Conservation (phyloP, 2,329 filamentous ascomycete genomes). For the Aspergillus sp. region DNA sequence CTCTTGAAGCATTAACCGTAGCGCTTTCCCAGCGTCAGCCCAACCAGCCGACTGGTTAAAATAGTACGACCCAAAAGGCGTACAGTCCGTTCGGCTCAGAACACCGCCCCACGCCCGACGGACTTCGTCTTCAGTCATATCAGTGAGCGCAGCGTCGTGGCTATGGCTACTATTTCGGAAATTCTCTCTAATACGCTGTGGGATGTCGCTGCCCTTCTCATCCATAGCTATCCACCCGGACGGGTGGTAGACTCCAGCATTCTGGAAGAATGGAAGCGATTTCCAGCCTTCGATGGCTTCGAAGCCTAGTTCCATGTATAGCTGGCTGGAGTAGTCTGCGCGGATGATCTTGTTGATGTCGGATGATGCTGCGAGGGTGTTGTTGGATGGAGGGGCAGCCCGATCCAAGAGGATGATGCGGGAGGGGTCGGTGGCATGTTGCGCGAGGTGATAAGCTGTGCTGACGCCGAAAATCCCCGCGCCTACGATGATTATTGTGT, state of each 20-base stretch:
- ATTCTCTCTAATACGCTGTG: conserved; percentile 54
- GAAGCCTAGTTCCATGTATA: conserved; percentile 65
- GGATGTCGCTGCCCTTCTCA: conserved; percentile 48
- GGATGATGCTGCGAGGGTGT: conserved; percentile 61
- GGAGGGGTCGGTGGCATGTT: conserved; percentile 48
- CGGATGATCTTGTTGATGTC: conserved; percentile 74
- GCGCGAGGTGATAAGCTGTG: conserved; percentile 63
- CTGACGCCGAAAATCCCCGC: conserved; percentile 66
- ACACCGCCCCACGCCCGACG: conserved; percentile 43
- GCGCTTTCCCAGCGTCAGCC: conserved; percentile 52
- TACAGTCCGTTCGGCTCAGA: conserved; percentile 37
- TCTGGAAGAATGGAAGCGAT: conserved; percentile 56
- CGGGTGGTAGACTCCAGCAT: conserved; percentile 55
- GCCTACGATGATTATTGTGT: conserved; percentile 57
- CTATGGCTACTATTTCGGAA: conserved; percentile 50
- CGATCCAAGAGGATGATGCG: conserved; percentile 60
- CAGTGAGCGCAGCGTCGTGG: conserved; percentile 32
- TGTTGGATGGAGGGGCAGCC: conserved; percentile 46
- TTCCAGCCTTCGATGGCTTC: conserved; percentile 66
- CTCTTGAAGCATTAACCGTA: conserved; percentile 45
- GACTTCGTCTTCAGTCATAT: conserved; percentile 46
- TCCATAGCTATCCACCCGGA: conserved; percentile 61
- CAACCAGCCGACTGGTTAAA: conserved; percentile 55
- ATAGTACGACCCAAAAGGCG: conserved; percentile 45
- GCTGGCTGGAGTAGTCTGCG: conserved; percentile 64